Base-by-base conservation (phyloP, 129 eudicot genomes). In the Flaveria robusta region DNA sequence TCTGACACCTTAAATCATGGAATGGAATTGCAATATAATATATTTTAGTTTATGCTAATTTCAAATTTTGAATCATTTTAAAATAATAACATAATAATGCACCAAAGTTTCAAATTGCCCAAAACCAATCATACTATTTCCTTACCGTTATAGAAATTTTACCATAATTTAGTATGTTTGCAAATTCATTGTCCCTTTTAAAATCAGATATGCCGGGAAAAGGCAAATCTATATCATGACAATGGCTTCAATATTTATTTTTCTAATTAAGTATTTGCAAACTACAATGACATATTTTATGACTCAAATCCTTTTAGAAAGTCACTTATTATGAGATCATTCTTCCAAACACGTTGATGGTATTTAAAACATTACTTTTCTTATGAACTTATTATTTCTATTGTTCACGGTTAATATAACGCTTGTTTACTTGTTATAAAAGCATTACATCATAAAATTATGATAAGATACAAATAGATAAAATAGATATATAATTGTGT, bases 1-100 rank as follows among this genome's bases (percentile, higher is more conserved):
- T 59, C 52, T 70, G 42, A 13, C 22, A 70, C 45, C 77, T 37
- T 47, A 79, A 60, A 23, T 71, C 67, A 64, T 63, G 74, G 34
- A 23, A 8, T 60, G 15, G 13, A 9, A 56, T n/a, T 71, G 9
- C 7, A 0, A 19, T 34, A 24, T 5, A 0, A 19, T 49, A 24
- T 46, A 18, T 13, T 45, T 23, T 70, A 70, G 1, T 70, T 46
- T 46, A 79, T 42, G 2, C 37, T 11, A 26, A 68, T 62, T 78
- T 72, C 22, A 39, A 54, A 50, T 8, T 15, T 46, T 16, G 55
- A 37, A 71, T 50, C 55, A 78, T 50, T 29, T 60, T 11, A 24
- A 26, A 47, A 56, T 69, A 59, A 39, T 54, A 27, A 41, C 55
- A 37, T 63, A 50, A 37, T 51, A 29, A 63, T 79, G 31, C 13